Evolutionary conservation across 139 green algal genomes (phyloP), one percentile per base, ranked within the genome.

Genomic region (Chlamydomonas sphaeroides): DNA sequence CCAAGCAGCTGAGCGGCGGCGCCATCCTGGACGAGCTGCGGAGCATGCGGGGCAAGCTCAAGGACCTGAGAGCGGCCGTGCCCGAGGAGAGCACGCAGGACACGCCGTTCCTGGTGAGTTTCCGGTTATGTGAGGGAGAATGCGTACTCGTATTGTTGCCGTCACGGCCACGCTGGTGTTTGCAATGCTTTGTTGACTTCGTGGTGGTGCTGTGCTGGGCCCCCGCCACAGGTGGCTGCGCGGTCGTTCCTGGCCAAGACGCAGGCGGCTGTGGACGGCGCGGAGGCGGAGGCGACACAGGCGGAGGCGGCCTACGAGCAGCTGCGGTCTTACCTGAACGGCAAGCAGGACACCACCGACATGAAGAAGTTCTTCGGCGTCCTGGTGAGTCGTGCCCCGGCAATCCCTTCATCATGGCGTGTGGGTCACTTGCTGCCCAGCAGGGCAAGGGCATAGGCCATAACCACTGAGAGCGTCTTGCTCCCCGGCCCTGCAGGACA

Each of bases 241-340:
- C 65, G 38, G 8, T 5, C 41, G 6, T 61, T 59, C 42, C 7
- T 62, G 7, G 42, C 8, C 8, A 23, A 4, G 10, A 61, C 41
- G 41, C 21, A 23, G 8, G 35, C 32, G 20, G 69, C 28, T 2
- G 11, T 67, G 3, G 65, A 66, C 30, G 45, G 0, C 10, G 28
- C 59, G 33, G 77, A 84, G 63, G 77, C 48, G 25, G 77, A 28
- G 0, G 77, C 65, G 11, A 56, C 67, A 35, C 61, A 66, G 20
- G 72, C 72, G 10, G 66, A 86, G 26, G 3, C 6, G 10, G 80
- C 26, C 0, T 85, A 77, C 67, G 38, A 73, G 56, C 53, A 84
- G 41, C 76, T 88, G 38, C 62, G 84, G 35, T 39, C n/a, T 6
- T 91, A 88, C 68, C 57, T 91, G 7, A 92, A 92, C 61, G 90